A percentile compares a stretch with the other conserved stretches of the same genome.
phyloP scores from a whole-genome alignment of 352 stramenopile species.

The Globisporangium parvum region DNA sequence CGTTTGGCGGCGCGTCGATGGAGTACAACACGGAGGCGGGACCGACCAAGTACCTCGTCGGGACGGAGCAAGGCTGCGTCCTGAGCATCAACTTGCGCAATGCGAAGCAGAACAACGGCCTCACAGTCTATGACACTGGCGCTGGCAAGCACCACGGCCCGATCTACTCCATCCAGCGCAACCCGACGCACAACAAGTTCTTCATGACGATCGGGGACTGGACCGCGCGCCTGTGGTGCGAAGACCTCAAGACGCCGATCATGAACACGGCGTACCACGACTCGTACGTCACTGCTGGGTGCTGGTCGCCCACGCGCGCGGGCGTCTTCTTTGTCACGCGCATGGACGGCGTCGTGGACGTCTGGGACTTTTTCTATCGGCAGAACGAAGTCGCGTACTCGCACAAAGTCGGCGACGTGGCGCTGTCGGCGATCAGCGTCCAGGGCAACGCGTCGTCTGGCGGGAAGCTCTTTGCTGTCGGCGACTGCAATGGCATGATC shows the following conservation, averaged over 20 bases:
- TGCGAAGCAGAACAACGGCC: constrained; percentile 96
- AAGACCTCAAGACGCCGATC: constrained; percentile 96
- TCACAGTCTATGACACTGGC: constrained; percentile 93
- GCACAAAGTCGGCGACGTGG: constrained; percentile 93
- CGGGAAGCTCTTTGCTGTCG: constrained; percentile 93
- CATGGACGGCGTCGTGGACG: constrained; percentile 95
- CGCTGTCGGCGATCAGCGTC: constrained; percentile 90
- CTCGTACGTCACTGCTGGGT: constrained; percentile 95
- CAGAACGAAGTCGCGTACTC: constrained; percentile 97
- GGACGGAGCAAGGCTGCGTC: constrained; percentile 96
- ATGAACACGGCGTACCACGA: constrained; percentile 97
- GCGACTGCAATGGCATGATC: constrained; percentile 95
- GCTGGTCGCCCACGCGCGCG: constrained; percentile 93
- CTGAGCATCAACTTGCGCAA: constrained; percentile 94
- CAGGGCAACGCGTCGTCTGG: constrained; percentile 87
- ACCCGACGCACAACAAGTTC: constrained; percentile 97
- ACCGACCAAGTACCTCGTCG: constrained; percentile 96
- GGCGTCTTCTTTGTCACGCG: constrained; percentile 96
- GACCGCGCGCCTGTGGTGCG: constrained; percentile 94
- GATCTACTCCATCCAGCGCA: constrained; percentile 95
- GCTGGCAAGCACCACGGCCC: constrained; percentile 94
- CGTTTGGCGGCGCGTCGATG: constrained; percentile 91
- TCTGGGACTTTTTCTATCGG: constrained; percentile 97
- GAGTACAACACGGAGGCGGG: constrained; percentile 97
- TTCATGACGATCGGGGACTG: constrained; percentile 98